Percentiles rank a stretch among this genome's conserved stretches.
These are phyloP conservation scores for Houttuynia cordata DNA, from an alignment of 164 flowering plant genomes.

Conservation along the genomic window DNA sequence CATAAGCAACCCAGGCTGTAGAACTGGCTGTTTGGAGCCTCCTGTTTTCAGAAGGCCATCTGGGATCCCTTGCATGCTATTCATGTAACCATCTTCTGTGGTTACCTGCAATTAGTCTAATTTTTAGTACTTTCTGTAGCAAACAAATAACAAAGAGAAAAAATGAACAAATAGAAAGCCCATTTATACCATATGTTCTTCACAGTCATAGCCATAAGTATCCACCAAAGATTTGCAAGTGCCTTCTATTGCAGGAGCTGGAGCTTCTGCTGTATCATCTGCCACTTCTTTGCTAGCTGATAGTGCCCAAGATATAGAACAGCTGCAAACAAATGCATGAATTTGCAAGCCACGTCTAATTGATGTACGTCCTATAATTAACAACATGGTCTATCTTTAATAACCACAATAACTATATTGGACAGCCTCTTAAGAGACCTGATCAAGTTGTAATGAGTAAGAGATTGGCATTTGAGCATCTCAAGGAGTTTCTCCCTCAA, in stretches of 20 bases:
- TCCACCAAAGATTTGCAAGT: constrained; percentile 40
- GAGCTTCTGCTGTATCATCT: neutral
- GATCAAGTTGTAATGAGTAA: no score
- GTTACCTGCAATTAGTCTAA: constrained; percentile 39
- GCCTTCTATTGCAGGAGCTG: constrained; percentile 23
- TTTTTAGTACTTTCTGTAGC: neutral
- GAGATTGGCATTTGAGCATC: no score
- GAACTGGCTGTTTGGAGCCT: constrained; percentile 35
- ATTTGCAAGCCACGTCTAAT: constrained; percentile 15
- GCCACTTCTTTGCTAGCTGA: neutral
- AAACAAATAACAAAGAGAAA: neutral
- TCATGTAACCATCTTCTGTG: constrained; percentile 67
- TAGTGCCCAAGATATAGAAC: constrained; percentile 13
- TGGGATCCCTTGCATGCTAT: constrained; percentile 66
- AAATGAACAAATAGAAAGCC: neutral
- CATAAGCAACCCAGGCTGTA: constrained; percentile 69
- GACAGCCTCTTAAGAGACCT: no score
- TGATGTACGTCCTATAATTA: no score
- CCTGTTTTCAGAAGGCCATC: constrained; percentile 14
- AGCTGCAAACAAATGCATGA: constrained; percentile 7
- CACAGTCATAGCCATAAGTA: constrained; percentile 39
- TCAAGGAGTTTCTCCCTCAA: no score
- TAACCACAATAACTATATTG: no score
- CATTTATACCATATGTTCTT: constrained; percentile 50
- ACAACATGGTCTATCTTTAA: no score